Conservation (phyloP, 2,329 filamentous ascomycete genomes). For the Alternaria burnsii region DNA sequence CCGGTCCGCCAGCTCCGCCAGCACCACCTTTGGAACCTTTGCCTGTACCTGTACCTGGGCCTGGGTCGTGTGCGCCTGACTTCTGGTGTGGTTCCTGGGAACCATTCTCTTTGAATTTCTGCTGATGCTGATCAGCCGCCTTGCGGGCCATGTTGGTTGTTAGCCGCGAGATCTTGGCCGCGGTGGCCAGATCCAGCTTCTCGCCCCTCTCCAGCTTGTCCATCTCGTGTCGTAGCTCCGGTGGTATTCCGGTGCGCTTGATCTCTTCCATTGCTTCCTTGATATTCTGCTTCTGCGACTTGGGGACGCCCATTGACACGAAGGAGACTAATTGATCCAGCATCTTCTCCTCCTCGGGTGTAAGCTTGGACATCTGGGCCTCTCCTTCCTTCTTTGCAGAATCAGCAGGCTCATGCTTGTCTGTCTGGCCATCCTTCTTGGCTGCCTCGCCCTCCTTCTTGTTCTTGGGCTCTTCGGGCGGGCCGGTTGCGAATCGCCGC, state of each 20-base stretch:
- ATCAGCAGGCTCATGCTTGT: slow-evolving; percentile 43
- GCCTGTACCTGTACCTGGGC: slow-evolving; percentile 45
- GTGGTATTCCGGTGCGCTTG: slow-evolving; percentile 73
- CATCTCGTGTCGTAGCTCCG: slow-evolving; percentile 71
- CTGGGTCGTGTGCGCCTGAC: slow-evolving; percentile 56
- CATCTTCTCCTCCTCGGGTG: slow-evolving; percentile 63
- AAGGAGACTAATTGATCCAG: slow-evolving; percentile 66
- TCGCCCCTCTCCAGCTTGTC: slow-evolving; percentile 61
- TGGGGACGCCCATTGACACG: slow-evolving; percentile 67
- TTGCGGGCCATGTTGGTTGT: slow-evolving; percentile 65
- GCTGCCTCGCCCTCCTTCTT: slow-evolving; percentile 38
- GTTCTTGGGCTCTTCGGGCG: slow-evolving; percentile 45
- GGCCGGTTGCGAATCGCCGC: slow-evolving; percentile 54
- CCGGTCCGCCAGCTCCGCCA: slow-evolving; percentile 26
- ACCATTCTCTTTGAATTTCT: slow-evolving; percentile 33
- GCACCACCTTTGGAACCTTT: slow-evolving; percentile 37
- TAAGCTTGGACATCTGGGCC: slow-evolving; percentile 57
- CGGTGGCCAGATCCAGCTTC: slow-evolving; percentile 62
- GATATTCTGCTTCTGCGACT: slow-evolving; percentile 67
- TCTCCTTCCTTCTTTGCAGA: slow-evolving; percentile 54
- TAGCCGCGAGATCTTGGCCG: slow-evolving; percentile 68
- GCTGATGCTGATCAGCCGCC: slow-evolving; percentile 55
- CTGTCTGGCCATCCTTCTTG: slow-evolving; percentile 44
- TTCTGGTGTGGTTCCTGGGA: slow-evolving; percentile 52
- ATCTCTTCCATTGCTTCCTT: slow-evolving; percentile 69